Evolutionary conservation across 164 flowering plant species (phyloP).

Genomic region (Annona cherimola): DNA sequence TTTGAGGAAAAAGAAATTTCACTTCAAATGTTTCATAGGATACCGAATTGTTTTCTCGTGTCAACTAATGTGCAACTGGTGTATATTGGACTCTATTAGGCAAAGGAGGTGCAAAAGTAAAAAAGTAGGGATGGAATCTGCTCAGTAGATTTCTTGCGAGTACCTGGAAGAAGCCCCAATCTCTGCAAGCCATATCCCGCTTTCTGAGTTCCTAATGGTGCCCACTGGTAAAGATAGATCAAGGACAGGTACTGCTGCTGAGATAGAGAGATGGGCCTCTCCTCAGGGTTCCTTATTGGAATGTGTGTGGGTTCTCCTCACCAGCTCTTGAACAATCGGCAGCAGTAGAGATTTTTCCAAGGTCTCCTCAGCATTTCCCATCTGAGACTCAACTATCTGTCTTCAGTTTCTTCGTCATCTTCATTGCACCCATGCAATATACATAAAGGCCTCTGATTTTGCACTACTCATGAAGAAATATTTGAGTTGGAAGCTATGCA

Average conservation of each 20-base stretch:
- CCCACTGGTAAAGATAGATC: constrained; percentile 15
- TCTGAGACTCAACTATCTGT: neutral
- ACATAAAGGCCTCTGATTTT: neutral
- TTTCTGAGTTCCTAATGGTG: constrained; percentile 17
- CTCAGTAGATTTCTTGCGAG: neutral
- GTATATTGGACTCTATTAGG: too few species aligned
- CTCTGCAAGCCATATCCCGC: constrained; percentile 22
- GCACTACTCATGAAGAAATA: too few species aligned
- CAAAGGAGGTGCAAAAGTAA: too few species aligned
- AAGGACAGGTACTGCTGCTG: constrained; percentile 19
- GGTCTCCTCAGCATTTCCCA: constrained; percentile 6
- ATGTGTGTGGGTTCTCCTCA: constrained; percentile 11
- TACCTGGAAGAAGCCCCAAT: constrained; percentile 32
- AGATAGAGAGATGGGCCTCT: constrained; percentile 6
- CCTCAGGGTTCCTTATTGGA: constrained; percentile 19
- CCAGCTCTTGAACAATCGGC: constrained; percentile 28
- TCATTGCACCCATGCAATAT: neutral
- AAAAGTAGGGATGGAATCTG: neutral
- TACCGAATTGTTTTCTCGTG: too few species aligned
- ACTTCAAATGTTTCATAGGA: too few species aligned
- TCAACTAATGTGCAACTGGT: too few species aligned
- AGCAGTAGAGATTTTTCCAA: constrained; percentile 16
- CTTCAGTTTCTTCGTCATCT: neutral
- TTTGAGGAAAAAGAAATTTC: too few species aligned
- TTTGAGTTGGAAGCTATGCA: neutral